These are phyloP conservation scores for Penicillium corylophilum DNA, from an alignment of 2,329 filamentous ascomycete genomes.

Conservation along the genomic window DNA sequence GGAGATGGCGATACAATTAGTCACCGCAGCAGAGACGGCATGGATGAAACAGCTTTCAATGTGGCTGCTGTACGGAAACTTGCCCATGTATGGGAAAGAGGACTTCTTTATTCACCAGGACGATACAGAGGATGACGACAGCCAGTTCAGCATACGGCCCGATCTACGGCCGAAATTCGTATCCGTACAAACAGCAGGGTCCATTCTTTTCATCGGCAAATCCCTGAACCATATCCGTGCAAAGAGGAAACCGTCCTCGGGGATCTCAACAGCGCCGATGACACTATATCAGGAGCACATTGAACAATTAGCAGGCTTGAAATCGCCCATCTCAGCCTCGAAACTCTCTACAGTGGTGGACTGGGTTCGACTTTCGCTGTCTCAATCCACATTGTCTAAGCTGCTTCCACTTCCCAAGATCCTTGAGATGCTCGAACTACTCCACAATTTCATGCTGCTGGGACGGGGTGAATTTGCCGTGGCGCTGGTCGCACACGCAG, in stretches of 20 bases:
- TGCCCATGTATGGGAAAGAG: conserved; percentile 72
- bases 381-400: conserved; percentile 77
- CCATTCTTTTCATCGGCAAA: conserved; percentile 86
- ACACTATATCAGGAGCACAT: conserved; percentile 43
- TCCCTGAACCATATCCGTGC: conserved; percentile 80
- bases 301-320: conserved; percentile 64
- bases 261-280: conserved; percentile 56
- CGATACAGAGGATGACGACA: conserved; percentile 39
- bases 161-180: conserved; percentile 77
- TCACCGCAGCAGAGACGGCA: conserved; percentile 77
- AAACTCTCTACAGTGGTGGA: conserved; percentile 71
- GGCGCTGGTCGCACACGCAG: conserved; percentile 79
- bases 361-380: conserved; percentile 76
- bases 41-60: conserved; percentile 89
- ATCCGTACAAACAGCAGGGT: conserved; percentile 68
- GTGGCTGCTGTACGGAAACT: conserved; percentile 85
- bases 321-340: conserved; percentile 70
- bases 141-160: conserved; percentile 59
- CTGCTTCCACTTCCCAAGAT: conserved; percentile 76
- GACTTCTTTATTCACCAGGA: conserved; percentile 78
- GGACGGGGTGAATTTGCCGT: conserved; percentile 89
- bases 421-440: conserved; percentile 70
- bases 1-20: conserved; percentile 68
- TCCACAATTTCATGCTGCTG: conserved; percentile 84
- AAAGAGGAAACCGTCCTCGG: conserved; percentile 38